Evolutionary conservation across 2,329 filamentous ascomycete species (phyloP).

Genomic region (Blumeria hordei): DNA sequence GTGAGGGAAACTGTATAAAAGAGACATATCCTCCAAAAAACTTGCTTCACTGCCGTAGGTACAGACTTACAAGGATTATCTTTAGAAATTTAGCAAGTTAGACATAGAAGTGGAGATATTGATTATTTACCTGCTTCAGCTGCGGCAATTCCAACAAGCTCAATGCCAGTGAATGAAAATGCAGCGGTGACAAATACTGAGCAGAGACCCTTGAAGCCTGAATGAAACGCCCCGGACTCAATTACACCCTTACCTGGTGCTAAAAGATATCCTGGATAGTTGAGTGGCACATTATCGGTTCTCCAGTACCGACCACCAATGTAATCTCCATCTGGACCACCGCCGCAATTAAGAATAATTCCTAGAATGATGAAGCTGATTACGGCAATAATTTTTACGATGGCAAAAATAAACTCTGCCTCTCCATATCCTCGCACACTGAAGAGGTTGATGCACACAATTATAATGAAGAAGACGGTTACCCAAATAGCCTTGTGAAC

Average conservation of each 20-base stretch:
- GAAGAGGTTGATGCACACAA: constrained; percentile 66
- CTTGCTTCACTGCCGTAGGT: constrained; percentile 72
- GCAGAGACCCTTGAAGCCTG: constrained; percentile 65
- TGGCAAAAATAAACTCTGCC: constrained; percentile 68
- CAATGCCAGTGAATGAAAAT: constrained; percentile 53
- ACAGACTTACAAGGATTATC: constrained; percentile 60
- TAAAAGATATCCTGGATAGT: constrained; percentile 36
- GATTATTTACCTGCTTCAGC: constrained; percentile 24
- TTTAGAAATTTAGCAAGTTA: constrained; percentile 18
- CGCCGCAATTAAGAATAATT: constrained; percentile 1
- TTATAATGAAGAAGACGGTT: constrained; percentile 51
- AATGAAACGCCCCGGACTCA: constrained; percentile 60
- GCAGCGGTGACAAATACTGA: constrained; percentile 55
- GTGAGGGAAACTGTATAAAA: constrained; percentile 74
- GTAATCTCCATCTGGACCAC: constrained; percentile 3
- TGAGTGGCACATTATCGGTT: not conserved
- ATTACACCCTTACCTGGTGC: constrained; percentile 61
- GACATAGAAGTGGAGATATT: not conserved
- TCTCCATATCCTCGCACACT: constrained; percentile 77
- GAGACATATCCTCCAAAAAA: constrained; percentile 80
- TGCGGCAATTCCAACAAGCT: constrained; percentile 52
- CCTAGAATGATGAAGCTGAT: constrained; percentile 26
- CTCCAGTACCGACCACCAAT: constrained; percentile 1
- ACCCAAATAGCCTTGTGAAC: constrained; percentile 50
- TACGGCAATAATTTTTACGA: constrained; percentile 66